Evolutionary conservation across 305 asterid species (phyloP).

Genomic region (Solanum hybrid): DNA sequence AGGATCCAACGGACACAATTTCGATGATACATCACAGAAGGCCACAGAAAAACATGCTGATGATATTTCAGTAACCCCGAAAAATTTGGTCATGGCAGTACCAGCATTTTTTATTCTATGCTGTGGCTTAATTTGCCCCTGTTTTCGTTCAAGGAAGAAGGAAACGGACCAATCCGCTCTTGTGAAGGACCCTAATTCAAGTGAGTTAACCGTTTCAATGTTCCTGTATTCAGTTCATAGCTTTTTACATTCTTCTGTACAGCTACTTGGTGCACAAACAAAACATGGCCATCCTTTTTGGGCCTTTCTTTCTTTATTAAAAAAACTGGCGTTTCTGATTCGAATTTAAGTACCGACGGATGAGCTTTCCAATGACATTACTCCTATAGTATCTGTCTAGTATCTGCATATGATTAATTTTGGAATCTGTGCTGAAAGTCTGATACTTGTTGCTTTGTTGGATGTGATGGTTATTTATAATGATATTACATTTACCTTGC

Average conservation of each 20-base stretch:
- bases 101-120: slow-evolving; percentile 64
- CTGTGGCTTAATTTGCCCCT: slow-evolving; percentile 70
- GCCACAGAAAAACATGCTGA: slow-evolving; percentile 26
- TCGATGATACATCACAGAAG: slow-evolving; percentile 15
- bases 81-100: slow-evolving; percentile 47
- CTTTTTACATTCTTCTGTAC: background rate
- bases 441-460: background rate
- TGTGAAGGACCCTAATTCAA: slow-evolving; percentile 58
- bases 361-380: background rate
- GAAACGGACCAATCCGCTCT: slow-evolving; percentile 44
- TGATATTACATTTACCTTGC: slow-evolving; percentile 20
- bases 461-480: background rate
- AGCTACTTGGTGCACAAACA: background rate
- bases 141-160: slow-evolving; percentile 68
- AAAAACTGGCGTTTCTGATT: background rate
- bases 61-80: slow-evolving; percentile 28
- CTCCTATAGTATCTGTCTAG: background rate
- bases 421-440: background rate
- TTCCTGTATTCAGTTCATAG: background rate
- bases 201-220: slow-evolving; percentile 43
- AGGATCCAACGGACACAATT: slow-evolving; percentile 25
- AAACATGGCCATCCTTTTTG: background rate
- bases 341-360: background rate
- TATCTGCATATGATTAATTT: background rate
- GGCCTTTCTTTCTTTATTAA: background rate